These are phyloP conservation scores for Stipa capillata DNA, from an alignment of 176 grass and related monocot genomes.

Conservation along the genomic window DNA sequence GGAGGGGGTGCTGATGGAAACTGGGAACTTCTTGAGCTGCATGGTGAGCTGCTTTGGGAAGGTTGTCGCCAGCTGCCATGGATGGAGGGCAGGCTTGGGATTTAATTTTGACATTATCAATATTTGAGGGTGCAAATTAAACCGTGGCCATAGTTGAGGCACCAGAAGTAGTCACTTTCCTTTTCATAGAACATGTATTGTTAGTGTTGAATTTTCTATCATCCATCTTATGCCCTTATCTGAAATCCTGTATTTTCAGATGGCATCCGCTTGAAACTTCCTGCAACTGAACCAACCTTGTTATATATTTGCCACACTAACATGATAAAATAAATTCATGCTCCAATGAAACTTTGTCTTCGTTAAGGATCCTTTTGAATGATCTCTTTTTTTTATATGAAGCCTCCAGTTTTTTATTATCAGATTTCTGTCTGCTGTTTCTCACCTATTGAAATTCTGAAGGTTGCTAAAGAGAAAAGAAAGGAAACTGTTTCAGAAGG, in stretches of 20 bases:
- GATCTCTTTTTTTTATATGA: slow-evolving; percentile 8
- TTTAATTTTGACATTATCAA: no score
- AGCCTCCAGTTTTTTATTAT: slow-evolving; percentile 6
- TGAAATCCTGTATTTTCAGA: not conserved
- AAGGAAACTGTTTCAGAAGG: slow-evolving; percentile 41
- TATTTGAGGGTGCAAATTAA: no score
- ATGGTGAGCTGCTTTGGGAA: no score
- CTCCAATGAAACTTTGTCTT: not conserved
- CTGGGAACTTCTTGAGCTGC: no score
- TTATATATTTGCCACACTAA: not conserved
- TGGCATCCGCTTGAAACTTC: slow-evolving; percentile 1
- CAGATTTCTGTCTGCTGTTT: slow-evolving; percentile 24
- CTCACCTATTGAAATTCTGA: slow-evolving; percentile 13
- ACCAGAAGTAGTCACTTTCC: no score
- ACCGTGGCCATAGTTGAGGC: no score
- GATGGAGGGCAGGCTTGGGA: no score
- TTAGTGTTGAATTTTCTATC: not conserved
- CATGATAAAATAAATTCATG: slow-evolving; percentile 6
- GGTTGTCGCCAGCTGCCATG: no score
- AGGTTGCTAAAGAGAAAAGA: slow-evolving; percentile 59
- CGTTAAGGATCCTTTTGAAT: not conserved
- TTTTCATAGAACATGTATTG: not conserved
- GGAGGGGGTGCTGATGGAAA: no score
- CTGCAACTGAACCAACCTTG: not conserved
- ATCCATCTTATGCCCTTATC: slow-evolving; percentile 6